Conservation (phyloP, 495 filamentous ascomycete species). For the Xylaria bambusicola region DNA sequence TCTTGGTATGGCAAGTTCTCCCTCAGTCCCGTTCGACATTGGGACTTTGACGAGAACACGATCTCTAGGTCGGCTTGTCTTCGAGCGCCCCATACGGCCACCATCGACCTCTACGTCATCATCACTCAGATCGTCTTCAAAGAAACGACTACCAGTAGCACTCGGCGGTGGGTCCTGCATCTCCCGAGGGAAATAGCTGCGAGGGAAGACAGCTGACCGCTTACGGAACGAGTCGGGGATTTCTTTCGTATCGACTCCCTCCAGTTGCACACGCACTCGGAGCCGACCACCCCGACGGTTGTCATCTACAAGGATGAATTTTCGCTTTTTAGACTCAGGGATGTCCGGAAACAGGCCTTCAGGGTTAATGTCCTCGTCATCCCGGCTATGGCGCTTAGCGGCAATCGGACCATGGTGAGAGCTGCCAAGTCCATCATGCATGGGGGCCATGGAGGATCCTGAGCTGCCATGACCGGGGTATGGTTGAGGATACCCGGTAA, state of each 20-base stretch:
- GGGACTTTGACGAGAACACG: constrained; percentile 67
- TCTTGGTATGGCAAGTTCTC: constrained; percentile 68
- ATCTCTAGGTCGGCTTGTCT: constrained; percentile 38
- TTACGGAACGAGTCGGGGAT: constrained; percentile 93
- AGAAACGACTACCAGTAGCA: constrained; percentile 65
- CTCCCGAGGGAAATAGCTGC: constrained; percentile 83
- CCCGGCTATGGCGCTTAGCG: constrained; percentile 31
- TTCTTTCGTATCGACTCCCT: constrained; percentile 86
- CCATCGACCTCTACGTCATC: constrained; percentile 53
- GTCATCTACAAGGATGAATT: constrained; percentile 95
- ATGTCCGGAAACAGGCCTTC: constrained; percentile 79
- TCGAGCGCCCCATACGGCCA: constrained; percentile 37
- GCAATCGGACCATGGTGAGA: constrained; percentile 41
- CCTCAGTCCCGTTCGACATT: constrained; percentile 63
- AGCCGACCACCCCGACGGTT: constrained; percentile 73
- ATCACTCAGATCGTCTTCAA: constrained; percentile 57
- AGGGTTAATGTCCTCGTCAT: constrained; percentile 48
- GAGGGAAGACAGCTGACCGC: constrained; percentile 82
- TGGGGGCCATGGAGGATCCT: constrained; percentile 68
- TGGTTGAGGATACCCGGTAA: constrained; percentile 69
- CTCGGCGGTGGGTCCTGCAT: constrained; percentile 78
- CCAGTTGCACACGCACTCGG: constrained; percentile 83
- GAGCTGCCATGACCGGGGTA: constrained; percentile 52
- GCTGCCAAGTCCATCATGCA: constrained; percentile 67
- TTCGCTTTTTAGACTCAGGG: constrained; percentile 84